Evolutionary conservation across 257 asterid genomes (phyloP).

Genomic region (Jacaranda mimosifolia): DNA sequence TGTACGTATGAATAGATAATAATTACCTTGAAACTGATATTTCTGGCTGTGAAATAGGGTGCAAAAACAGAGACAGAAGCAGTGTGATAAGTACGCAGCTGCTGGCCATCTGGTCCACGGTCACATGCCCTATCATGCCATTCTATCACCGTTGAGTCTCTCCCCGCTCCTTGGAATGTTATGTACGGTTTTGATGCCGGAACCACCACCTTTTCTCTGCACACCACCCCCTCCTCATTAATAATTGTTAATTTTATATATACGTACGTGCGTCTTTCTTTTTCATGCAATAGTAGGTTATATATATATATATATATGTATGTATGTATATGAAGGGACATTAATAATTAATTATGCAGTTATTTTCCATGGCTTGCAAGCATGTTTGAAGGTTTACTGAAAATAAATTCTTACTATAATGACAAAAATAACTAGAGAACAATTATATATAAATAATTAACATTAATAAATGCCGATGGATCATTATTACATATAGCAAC

Average conservation of each 20-base stretch:
- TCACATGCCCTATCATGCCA: slow-evolving; percentile 95
- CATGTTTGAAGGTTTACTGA: no score
- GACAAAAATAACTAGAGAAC: no score
- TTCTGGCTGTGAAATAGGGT: slow-evolving; percentile 72
- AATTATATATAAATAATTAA: not conserved
- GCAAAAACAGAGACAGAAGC: slow-evolving; percentile 87
- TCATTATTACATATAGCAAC: slow-evolving; percentile 66
- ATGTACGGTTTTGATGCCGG: slow-evolving; percentile 84
- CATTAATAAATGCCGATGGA: no score
- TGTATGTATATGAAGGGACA: not conserved
- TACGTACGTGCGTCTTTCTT: no score
- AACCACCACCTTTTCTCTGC: slow-evolving; percentile 87
- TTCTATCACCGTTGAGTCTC: slow-evolving; percentile 75
- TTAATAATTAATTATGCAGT: no score
- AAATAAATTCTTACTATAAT: no score
- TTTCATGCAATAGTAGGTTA: no score
- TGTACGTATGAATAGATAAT: not conserved
- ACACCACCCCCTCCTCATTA: slow-evolving; percentile 19
- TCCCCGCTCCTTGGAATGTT: slow-evolving; percentile 81
- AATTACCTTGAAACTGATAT: slow-evolving; percentile 85
- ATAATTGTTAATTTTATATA: no score
- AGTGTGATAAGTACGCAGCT: slow-evolving; percentile 83
- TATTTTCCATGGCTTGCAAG: no score
- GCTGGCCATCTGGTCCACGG: slow-evolving; percentile 83
- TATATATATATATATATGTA: no score